These are phyloP conservation scores for Colletotrichum sp. DNA, from an alignment of 2,329 filamentous ascomycete species.

Conservation along the genomic window DNA sequence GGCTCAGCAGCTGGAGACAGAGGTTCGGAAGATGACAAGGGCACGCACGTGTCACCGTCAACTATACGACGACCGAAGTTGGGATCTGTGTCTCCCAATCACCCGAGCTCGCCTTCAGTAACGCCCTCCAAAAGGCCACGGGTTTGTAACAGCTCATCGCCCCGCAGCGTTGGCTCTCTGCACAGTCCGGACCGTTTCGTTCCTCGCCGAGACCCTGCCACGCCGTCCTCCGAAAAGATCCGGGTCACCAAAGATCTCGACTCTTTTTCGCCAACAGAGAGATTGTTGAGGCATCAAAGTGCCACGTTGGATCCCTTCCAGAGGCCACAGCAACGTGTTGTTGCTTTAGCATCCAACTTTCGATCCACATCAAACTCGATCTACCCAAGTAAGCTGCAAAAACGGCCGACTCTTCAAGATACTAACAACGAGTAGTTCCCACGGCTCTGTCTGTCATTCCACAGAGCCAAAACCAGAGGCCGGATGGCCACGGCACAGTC, in stretches of 20 bases:
- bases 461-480: conserved; percentile 35
- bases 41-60: neutral
- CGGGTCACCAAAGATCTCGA: conserved; percentile 39
- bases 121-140: neutral
- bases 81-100: neutral
- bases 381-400: neutral
- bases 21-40: neutral
- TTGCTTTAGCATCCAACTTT: conserved; percentile 20
- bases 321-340: conserved; percentile 30
- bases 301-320: conserved; percentile 49
- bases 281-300: conserved; percentile 45
- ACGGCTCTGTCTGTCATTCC: conserved; percentile 29
- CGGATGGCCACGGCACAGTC: conserved; percentile 71
- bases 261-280: conserved; percentile 48
- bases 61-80: neutral
- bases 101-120: neutral
- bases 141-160: neutral
- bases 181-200: conserved; percentile 54
- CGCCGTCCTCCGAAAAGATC: conserved; percentile 47
- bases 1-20: conserved; percentile 5
- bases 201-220: conserved; percentile 41
- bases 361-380: conserved; percentile 9
- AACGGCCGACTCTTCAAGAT: conserved; percentile 10
- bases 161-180: neutral
- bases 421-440: conserved; percentile 19